Base-by-base conservation (phyloP, 495 filamentous ascomycete genomes). In the Hypoxylon fuscum region DNA sequence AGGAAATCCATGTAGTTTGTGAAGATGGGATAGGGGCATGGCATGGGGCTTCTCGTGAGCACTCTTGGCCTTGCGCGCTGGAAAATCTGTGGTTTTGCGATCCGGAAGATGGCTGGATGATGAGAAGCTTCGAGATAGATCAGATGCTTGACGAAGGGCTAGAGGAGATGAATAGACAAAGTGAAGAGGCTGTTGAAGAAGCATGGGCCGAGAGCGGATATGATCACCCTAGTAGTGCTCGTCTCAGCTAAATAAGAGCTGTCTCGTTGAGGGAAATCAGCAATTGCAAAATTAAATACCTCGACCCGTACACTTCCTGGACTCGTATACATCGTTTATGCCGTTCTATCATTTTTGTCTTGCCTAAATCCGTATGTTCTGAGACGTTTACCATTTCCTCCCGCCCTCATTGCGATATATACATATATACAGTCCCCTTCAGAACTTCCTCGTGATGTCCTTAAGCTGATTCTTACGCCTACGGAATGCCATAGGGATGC, bases 111-210 rank as follows among this genome's bases (percentile, higher is more conserved):
- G 51, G 51, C 27, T 40, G 40, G 25, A 55, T 55, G 51, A 35
- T 55, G 38, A 44, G 51, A 55, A 55, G 51, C 40, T 14, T 34
- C 5, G 51, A 55, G 51, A 55, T 44, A 40, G 51, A 55, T 25
- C 4, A 25, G 27, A 27, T 27, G 25, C 25, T 27, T 27, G 48
- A 52, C 14, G 35, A 41, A 20, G 3, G 62, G 56, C 31, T 61
- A 55, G 44, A 81, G 78, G 55, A 69, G 25, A 27, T 27, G 8
- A 4, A 27, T 27, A 27, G 25, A 27, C 25, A 27, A 27, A 27
- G 8, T 27, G 8, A 27, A 27, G 25, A 27, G 25, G 4, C 25
- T 27, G 25, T 27, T 27, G 25, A 27, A 27, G 25, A 27, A 27
- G 25, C 25, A 27, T 27, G 25, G 8, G 25, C 25, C 8, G 25